Percentiles rank a stretch among this genome's conserved stretches.
These are phyloP conservation scores for Apiospora sp. DNA, from an alignment of 2,329 filamentous ascomycete species.

Conservation along the genomic window DNA sequence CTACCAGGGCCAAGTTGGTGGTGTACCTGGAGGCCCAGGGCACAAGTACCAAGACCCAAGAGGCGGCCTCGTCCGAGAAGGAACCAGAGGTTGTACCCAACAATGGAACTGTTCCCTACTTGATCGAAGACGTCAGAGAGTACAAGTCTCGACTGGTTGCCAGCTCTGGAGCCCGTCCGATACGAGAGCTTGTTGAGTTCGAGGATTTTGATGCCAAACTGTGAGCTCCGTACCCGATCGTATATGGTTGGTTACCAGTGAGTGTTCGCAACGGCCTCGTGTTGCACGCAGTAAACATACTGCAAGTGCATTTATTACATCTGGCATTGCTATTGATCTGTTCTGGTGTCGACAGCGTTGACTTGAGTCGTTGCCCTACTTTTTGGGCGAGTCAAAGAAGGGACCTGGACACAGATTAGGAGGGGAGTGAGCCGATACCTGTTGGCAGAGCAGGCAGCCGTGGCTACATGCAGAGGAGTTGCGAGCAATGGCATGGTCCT, in stretches of 20 bases:
- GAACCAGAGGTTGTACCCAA: conserved; percentile 45
- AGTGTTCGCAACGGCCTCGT: background rate
- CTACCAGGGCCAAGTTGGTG: conserved; percentile 79
- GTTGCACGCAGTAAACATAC: background rate
- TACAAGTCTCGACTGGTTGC: conserved; percentile 81
- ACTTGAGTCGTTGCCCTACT: background rate
- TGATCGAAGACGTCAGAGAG: conserved; percentile 79
- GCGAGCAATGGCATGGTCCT: background rate
- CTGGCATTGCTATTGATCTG: background rate
- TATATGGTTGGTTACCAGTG: background rate
- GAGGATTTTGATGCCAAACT: conserved; percentile 87
- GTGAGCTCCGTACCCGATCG: conserved; percentile 47
- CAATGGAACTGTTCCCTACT: conserved; percentile 61
- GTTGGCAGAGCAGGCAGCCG: background rate
- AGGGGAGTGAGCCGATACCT: background rate
- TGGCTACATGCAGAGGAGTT: background rate
- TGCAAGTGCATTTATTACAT: background rate
- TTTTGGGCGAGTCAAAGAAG: background rate
- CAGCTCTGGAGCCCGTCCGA: conserved; percentile 75
- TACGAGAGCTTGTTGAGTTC: conserved; percentile 81
- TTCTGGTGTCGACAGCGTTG: background rate
- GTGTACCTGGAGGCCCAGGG: conserved; percentile 84
- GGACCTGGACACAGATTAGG: background rate
- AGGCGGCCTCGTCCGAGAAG: conserved; percentile 48
- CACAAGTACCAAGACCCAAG: conserved; percentile 49